phyloP scores from a whole-genome alignment of 106 monocot genomes.

The Hemerocallis citrina region DNA sequence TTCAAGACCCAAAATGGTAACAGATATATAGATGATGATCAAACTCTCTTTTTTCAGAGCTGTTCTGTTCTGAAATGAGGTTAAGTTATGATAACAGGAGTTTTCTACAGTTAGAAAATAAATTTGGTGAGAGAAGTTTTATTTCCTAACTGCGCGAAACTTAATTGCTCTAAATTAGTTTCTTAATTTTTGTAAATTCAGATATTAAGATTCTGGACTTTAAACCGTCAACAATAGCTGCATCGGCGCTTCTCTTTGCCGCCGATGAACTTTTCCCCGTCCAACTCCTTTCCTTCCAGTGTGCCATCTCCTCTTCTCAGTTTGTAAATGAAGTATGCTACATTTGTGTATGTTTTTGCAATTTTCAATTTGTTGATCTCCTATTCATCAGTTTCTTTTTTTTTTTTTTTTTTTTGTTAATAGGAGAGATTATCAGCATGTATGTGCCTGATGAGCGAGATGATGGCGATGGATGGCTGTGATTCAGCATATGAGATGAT shows the following conservation, averaged over 20 bases:
- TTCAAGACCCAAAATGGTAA: constrained; percentile 62
- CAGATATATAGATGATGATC: no score
- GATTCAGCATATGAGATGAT: constrained; percentile 1
- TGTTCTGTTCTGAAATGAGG: no score
- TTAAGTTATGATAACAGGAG: no score
- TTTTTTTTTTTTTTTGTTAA: neutral
- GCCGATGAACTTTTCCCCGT: constrained; percentile 48
- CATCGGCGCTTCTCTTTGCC: constrained; percentile 73
- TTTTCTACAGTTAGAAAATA: no score
- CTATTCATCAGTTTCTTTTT: neutral
- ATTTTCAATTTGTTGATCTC: neutral
- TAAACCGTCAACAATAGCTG: constrained; percentile 67
- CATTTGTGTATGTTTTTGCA: neutral
- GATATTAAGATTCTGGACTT: constrained; percentile 65
- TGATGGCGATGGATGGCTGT: constrained; percentile 4
- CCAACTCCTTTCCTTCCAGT: constrained; percentile 38
- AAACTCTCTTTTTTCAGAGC: no score
- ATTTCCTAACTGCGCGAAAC: no score
- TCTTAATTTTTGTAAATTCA: constrained; percentile 8
- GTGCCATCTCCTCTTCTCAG: constrained; percentile 34
- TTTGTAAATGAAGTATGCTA: constrained; percentile 46
- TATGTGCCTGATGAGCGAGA: constrained; percentile 1
- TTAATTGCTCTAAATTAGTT: neutral
- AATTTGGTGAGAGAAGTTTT: no score
- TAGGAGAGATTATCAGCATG: constrained; percentile 14